Evolutionary conservation across 371 early-diverging fungal species (phyloP).

Genomic region (Chytridiales sp.): DNA sequence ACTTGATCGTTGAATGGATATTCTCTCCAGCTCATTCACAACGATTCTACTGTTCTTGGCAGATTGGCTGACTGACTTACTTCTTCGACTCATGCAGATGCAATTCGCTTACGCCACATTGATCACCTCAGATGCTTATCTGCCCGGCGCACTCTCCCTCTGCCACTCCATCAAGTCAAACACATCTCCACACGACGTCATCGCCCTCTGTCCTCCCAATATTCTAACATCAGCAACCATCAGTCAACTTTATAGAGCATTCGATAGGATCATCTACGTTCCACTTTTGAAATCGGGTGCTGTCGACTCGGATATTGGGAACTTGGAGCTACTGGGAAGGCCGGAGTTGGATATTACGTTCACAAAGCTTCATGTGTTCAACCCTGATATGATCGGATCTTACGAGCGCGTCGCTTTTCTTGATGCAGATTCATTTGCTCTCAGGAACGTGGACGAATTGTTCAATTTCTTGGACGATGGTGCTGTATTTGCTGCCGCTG

Average conservation of each 20-base stretch:
- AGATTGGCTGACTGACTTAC: too few species aligned
- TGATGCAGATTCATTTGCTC: slow-evolving; percentile 86
- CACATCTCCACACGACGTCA: slow-evolving; percentile 47
- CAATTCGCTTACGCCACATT: too few species aligned
- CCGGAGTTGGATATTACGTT: slow-evolving; percentile 85
- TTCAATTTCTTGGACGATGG: slow-evolving; percentile 63
- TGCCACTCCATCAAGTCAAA: neutral
- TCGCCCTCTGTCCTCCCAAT: slow-evolving; percentile 67
- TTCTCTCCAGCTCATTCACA: too few species aligned
- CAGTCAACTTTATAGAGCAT: slow-evolving; percentile 52
- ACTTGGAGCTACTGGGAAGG: slow-evolving; percentile 76
- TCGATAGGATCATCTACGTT: slow-evolving; percentile 69
- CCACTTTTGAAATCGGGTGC: slow-evolving; percentile 42
- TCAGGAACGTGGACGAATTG: slow-evolving; percentile 76
- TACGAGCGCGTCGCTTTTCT: slow-evolving; percentile 76
- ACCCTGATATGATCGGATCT: slow-evolving; percentile 51
- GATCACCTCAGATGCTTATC: neutral
- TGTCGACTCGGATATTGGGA: slow-evolving; percentile 51
- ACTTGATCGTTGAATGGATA: too few species aligned
- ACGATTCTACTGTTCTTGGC: too few species aligned
- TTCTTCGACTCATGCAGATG: too few species aligned
- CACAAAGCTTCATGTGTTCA: slow-evolving; percentile 87
- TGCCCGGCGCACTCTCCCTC: neutral
- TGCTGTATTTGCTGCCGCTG: slow-evolving; percentile 63
- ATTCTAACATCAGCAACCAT: slow-evolving; percentile 40